phyloP scores from a whole-genome alignment of 768 basidiomycete species.

The Rickenella mellea region DNA sequence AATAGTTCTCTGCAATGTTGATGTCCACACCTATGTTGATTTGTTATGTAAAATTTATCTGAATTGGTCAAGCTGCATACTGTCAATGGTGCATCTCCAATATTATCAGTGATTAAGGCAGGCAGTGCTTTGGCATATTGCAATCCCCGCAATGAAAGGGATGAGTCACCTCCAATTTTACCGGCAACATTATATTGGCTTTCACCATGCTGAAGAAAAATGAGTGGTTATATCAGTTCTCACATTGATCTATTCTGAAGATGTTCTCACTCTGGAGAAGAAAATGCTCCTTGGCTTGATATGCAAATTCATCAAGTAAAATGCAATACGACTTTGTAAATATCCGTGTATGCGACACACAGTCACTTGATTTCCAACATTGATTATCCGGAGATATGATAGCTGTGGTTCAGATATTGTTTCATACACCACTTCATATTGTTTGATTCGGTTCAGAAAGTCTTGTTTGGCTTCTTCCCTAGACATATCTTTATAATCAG shows the following conservation, averaged over 20 bases:
- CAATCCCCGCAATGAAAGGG: slow-evolving; percentile 75
- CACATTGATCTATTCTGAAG: slow-evolving; percentile 1
- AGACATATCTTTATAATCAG: slow-evolving; percentile 89
- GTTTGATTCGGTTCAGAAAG: slow-evolving; percentile 83
- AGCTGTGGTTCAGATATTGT: slow-evolving; percentile 87
- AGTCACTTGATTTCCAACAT: slow-evolving; percentile 86
- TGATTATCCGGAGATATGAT: slow-evolving; percentile 84
- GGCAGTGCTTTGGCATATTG: slow-evolving; percentile 83
- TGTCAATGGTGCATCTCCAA: slow-evolving; percentile 81
- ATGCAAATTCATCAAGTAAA: slow-evolving; percentile 98
- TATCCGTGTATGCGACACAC: slow-evolving; percentile 88
- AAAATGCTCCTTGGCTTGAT: slow-evolving; percentile 95
- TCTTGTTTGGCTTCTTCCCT: slow-evolving; percentile 81
- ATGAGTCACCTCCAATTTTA: slow-evolving; percentile 95
- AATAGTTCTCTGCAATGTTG: slow-evolving; percentile 88
- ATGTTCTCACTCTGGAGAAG: slow-evolving; percentile 71
- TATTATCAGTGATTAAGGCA: slow-evolving; percentile 77
- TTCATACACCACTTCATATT: slow-evolving; percentile 94
- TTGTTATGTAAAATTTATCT: not conserved
- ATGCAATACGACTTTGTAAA: slow-evolving; percentile 92
- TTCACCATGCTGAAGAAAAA: slow-evolving; percentile 81
- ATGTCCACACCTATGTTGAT: slow-evolving; percentile 82
- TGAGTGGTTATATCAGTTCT: slow-evolving; percentile 4
- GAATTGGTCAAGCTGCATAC: slow-evolving; percentile 29
- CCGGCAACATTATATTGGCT: slow-evolving; percentile 95